Evolutionary conservation across 2,329 filamentous ascomycete genomes (phyloP).

Genomic region (Hypoxylon sp.): DNA sequence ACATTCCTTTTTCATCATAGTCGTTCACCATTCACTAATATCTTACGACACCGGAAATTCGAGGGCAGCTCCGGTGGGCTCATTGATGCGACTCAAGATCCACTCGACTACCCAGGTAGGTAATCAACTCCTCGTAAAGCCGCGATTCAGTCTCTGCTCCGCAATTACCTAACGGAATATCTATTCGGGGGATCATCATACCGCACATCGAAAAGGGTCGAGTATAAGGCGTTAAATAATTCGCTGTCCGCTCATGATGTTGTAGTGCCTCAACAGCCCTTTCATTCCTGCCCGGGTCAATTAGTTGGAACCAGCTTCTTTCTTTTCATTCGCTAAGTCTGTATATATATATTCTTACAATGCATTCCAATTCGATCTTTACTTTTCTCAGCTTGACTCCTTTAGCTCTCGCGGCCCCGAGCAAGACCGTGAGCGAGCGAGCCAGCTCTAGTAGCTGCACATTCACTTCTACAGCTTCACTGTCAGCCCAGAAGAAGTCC

Average conservation of each 20-base stretch:
- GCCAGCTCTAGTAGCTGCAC: conserved; percentile 27
- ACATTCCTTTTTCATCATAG: neutral
- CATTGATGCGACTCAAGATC: conserved; percentile 20
- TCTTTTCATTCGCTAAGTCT: conserved; percentile 17
- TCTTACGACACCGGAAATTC: neutral
- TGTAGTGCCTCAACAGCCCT: conserved; percentile 7
- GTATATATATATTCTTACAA: conserved; percentile 5
- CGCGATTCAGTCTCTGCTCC: conserved; percentile 18
- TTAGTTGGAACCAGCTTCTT: neutral
- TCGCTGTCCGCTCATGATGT: neutral
- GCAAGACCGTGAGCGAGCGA: conserved; percentile 14
- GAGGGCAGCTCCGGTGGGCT: conserved; percentile 25
- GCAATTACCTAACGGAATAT: neutral
- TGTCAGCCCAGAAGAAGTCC: conserved; percentile 23
- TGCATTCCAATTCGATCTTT: conserved; percentile 8
- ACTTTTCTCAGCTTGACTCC: conserved; percentile 15
- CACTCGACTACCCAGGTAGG: conserved; percentile 20
- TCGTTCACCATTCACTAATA: neutral
- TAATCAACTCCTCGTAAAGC: conserved; percentile 18
- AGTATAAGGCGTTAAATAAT: conserved; percentile 23
- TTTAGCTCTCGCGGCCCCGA: conserved; percentile 26
- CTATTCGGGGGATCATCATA: conserved; percentile 23
- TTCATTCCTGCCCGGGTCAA: conserved; percentile 1
- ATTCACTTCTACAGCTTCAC: conserved; percentile 16
- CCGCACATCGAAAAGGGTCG: conserved; percentile 24